Percentiles rank a stretch among this genome's conserved stretches.
phyloP scores from a whole-genome alignment of 2,329 filamentous ascomycete genomes.

The Harringtonia aguacate region DNA sequence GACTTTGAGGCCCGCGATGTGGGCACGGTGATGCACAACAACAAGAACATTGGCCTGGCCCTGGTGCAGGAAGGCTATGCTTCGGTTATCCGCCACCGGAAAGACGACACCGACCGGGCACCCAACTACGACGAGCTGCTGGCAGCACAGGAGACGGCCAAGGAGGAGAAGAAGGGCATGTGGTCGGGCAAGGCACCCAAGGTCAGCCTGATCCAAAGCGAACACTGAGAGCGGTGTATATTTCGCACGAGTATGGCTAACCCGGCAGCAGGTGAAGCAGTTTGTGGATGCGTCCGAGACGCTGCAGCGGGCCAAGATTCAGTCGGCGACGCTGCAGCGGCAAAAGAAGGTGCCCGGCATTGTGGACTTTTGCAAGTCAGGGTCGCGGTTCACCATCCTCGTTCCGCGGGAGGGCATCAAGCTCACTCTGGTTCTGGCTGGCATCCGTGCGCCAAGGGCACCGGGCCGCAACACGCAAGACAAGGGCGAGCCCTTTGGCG shows the following conservation, averaged over 20 bases:
- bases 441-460: slow-evolving; percentile 82
- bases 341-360: slow-evolving; percentile 89
- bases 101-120: slow-evolving; percentile 88
- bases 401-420: slow-evolving; percentile 90
- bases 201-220: too few relatives aligned
- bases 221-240: too few relatives aligned
- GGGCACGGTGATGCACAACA: slow-evolving; percentile 71
- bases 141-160: slow-evolving; percentile 69
- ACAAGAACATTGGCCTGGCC: slow-evolving; percentile 74
- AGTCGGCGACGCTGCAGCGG: slow-evolving; percentile 74
- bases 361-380: slow-evolving; percentile 97
- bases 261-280: slow-evolving; percentile 43
- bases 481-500: slow-evolving; percentile 83
- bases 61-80: slow-evolving; percentile 91
- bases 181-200: slow-evolving; percentile 87
- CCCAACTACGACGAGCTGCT: slow-evolving; percentile 88
- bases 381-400: slow-evolving; percentile 83
- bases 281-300: slow-evolving; percentile 88
- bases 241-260: neutral
- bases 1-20: slow-evolving; percentile 94
- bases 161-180: slow-evolving; percentile 84
- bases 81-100: slow-evolving; percentile 87
- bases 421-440: slow-evolving; percentile 86
- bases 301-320: slow-evolving; percentile 90
- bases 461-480: slow-evolving; percentile 67